Conservation (phyloP, 768 basidiomycete species). For the Leccinellum rugosiceps region DNA sequence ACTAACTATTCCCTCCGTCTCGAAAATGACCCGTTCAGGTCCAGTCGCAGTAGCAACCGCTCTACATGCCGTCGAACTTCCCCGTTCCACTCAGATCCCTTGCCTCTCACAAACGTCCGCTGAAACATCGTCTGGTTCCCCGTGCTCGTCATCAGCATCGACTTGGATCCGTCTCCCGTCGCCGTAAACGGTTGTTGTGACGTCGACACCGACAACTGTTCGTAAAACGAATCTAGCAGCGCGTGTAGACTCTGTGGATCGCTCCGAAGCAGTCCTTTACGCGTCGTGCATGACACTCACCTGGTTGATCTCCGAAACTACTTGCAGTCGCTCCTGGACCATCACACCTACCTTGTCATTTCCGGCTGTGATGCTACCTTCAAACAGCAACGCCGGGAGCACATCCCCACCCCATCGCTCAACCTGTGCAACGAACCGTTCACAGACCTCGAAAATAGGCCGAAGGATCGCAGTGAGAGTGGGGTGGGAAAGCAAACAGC, state of each 20-base stretch:
- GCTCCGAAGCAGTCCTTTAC: not conserved
- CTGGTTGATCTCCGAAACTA: slow-evolving; percentile 77
- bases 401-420: slow-evolving; percentile 94
- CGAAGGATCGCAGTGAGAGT: slow-evolving; percentile 60
- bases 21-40: slow-evolving; percentile 80
- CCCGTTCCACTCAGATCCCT: slow-evolving; percentile 55
- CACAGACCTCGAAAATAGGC: slow-evolving; percentile 78
- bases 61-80: slow-evolving; percentile 80
- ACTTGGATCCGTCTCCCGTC: slow-evolving; percentile 69
- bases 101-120: slow-evolving; percentile 50
- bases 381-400: slow-evolving; percentile 76
- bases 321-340: slow-evolving; percentile 65
- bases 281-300: slow-evolving; percentile 34
- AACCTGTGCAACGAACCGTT: slow-evolving; percentile 81
- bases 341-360: slow-evolving; percentile 61
- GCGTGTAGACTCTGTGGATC: slow-evolving; percentile 58
- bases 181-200: slow-evolving; percentile 68
- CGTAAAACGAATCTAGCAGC: slow-evolving; percentile 74
- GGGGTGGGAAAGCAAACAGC: slow-evolving; percentile 71
- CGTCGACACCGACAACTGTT: slow-evolving; percentile 71
- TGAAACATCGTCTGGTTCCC: slow-evolving; percentile 44
- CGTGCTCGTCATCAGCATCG: slow-evolving; percentile 57
- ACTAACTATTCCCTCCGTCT: slow-evolving; percentile 31
- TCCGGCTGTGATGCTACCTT: slow-evolving; percentile 63
- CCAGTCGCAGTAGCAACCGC: slow-evolving; percentile 73